Conservation (phyloP, 2,329 filamentous ascomycete genomes). For the Leptosphaerulina australis region DNA sequence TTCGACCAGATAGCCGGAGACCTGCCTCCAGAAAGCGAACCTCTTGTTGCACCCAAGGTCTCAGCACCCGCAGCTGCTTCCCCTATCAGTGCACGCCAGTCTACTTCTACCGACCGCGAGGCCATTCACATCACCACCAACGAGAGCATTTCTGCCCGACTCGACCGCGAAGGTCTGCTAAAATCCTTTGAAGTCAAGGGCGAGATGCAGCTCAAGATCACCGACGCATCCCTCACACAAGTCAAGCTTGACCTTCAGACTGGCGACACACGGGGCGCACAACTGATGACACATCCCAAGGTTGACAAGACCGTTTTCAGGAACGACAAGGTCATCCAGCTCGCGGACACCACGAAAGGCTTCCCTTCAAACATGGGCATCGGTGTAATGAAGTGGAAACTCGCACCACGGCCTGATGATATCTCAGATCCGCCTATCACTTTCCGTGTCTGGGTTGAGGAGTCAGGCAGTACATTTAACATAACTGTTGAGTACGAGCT, state of each 20-base stretch:
- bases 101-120: constrained; percentile 76
- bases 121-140: constrained; percentile 86
- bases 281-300: constrained; percentile 95
- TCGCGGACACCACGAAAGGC: constrained; percentile 83
- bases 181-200: constrained; percentile 89
- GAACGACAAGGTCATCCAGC: constrained; percentile 81
- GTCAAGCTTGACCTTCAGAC: constrained; percentile 83
- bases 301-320: constrained; percentile 90
- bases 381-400: constrained; percentile 90
- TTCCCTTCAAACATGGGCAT: constrained; percentile 96
- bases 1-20: constrained; percentile 95
- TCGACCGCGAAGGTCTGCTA: constrained; percentile 85
- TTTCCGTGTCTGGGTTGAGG: constrained; percentile 98
- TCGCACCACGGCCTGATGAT: constrained; percentile 80
- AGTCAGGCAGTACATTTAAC: constrained; percentile 79
- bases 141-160: constrained; percentile 86
- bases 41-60: constrained; percentile 67
- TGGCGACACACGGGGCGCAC: constrained; percentile 78
- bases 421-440: constrained; percentile 84
- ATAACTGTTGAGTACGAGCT: constrained; percentile 97
- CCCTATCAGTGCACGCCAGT: constrained; percentile 61
- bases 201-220: constrained; percentile 88
- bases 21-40: constrained; percentile 84
- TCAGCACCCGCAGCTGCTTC: constrained; percentile 60
- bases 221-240: constrained; percentile 87